These are phyloP conservation scores for Hypoxylon trugodes DNA, from an alignment of 495 filamentous ascomycete species.

Conservation along the genomic window DNA sequence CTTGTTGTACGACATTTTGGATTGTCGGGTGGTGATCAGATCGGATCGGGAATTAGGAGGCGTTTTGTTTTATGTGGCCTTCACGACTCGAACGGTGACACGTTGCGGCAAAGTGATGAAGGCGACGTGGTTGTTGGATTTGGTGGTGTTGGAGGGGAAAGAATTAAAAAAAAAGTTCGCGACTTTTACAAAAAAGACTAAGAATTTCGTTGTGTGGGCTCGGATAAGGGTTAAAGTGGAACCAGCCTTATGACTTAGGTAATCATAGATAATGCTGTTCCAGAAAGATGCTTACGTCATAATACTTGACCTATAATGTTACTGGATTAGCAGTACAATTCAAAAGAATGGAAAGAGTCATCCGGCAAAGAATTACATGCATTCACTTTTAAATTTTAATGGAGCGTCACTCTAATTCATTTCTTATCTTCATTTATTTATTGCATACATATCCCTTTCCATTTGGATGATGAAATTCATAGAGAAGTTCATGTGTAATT, in stretches of 20 bases:
- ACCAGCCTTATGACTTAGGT: neutral
- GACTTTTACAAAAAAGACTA: neutral
- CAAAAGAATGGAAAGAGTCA: constrained; percentile 45
- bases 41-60: constrained; percentile 8
- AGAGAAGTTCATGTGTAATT: no score
- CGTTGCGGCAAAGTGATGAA: constrained; percentile 87
- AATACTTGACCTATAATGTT: no score
- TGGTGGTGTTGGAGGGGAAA: constrained; percentile 14
- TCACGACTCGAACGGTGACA: constrained; percentile 71
- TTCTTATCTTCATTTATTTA: constrained; percentile 2
- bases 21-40: constrained; percentile 33
- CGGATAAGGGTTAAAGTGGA: constrained; percentile 35
- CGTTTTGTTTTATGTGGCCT: constrained; percentile 43
- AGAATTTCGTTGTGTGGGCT: constrained; percentile 25
- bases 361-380: constrained; percentile 40
- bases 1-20: constrained; percentile 95
- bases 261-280: neutral
- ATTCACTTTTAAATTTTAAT: neutral
- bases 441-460: no score
- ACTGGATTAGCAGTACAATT: no score
- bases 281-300: no score
- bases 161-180: constrained; percentile 19
- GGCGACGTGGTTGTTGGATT: constrained; percentile 48
- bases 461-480: no score
- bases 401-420: neutral